phyloP scores from a whole-genome alignment of 2,329 filamentous ascomycete genomes.

The Botrytis galanthina region DNA sequence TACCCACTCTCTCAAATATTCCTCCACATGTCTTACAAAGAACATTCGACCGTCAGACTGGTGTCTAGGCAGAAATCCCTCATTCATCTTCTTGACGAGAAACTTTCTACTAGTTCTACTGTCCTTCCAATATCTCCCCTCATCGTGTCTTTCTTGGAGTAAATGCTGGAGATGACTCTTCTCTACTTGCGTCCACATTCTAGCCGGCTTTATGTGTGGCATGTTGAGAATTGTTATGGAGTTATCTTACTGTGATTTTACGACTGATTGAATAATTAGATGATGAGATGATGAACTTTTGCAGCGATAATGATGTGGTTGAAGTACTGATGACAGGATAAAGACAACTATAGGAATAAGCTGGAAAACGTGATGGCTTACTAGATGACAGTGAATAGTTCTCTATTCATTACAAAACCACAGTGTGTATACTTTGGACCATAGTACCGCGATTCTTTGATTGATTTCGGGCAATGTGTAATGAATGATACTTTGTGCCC shows the following conservation, averaged over 20 bases:
- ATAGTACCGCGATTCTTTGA: background rate
- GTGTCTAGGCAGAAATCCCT: background rate
- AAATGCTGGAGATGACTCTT: background rate
- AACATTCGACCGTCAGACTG: background rate
- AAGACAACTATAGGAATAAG: background rate
- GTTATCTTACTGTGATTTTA: background rate
- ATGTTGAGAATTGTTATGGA: background rate
- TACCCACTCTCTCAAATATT: background rate
- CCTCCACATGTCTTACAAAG: background rate
- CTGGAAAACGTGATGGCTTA: background rate
- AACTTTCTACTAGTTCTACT: background rate
- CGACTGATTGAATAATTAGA: background rate
- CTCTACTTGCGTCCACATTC: background rate
- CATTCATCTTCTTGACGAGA: background rate
- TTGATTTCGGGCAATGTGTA: background rate
- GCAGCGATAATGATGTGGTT: background rate
- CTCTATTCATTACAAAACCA: background rate
- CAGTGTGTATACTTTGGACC: background rate
- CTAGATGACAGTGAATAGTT: background rate
- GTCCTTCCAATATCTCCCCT: background rate
- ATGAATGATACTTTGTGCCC: background rate
- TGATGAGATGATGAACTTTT: background rate
- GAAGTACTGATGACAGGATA: background rate
- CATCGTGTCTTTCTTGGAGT: background rate
- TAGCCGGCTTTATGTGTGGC: background rate